Conservation (phyloP, 2,329 filamentous ascomycete species). For the Chrysoporthe cubensis region DNA sequence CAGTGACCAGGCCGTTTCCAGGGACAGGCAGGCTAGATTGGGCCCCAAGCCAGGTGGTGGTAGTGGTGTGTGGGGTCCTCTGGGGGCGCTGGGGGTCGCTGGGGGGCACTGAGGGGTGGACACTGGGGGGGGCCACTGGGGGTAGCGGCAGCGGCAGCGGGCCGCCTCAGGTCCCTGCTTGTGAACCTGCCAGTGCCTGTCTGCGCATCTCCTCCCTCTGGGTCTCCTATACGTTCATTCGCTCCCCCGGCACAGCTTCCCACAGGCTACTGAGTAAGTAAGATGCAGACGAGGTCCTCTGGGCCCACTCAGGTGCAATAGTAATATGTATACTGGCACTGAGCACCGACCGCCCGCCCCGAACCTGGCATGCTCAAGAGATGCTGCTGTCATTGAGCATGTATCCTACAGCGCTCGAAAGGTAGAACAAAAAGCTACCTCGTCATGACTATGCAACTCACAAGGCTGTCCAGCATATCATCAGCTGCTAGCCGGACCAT, state of each 20-base stretch:
- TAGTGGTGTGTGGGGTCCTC: too few species aligned
- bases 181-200: not conserved
- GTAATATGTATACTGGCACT: too few species aligned
- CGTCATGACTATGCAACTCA: not conserved
- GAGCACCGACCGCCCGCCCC: too few species aligned
- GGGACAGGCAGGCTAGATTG: not conserved
- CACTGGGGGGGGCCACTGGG: not conserved
- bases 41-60: not conserved
- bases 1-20: slow-evolving; percentile 1
- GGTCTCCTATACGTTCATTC: too few species aligned
- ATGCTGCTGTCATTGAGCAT: slow-evolving; percentile 1
- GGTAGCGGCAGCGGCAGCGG: not conserved
- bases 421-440: not conserved
- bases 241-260: too few species aligned
- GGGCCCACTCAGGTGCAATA: too few species aligned
- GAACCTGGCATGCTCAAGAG: not conserved
- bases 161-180: not conserved
- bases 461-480: not conserved
- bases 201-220: too few species aligned
- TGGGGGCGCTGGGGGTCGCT: not conserved
- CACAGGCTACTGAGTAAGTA: too few species aligned
- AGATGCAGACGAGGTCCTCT: too few species aligned
- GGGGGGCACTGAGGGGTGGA: not conserved
- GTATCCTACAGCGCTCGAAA: slow-evolving; percentile 1
- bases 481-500: slow-evolving; percentile 1